Percentiles rank a stretch among this genome's conserved stretches.
phyloP scores from a whole-genome alignment of 495 filamentous ascomycete genomes.

The Talaromyces adpressus region DNA sequence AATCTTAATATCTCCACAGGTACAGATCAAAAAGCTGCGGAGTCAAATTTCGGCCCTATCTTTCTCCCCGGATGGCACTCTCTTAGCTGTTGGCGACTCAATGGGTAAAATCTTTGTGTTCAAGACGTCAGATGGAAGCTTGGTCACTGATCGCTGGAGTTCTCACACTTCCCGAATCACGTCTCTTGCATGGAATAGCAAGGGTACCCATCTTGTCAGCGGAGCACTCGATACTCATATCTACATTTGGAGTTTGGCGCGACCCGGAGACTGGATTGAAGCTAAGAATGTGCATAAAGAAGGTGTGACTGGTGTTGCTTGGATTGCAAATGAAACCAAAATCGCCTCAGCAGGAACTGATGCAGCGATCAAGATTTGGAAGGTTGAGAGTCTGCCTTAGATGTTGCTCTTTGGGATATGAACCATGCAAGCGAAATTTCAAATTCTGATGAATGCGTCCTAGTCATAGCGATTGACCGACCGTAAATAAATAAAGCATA shows the following conservation, averaged over 20 bases:
- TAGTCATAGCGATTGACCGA: background rate
- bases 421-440: background rate
- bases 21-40: constrained; percentile 32
- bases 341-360: constrained; percentile 78
- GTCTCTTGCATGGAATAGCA: constrained; percentile 71
- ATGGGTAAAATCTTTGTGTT: constrained; percentile 80
- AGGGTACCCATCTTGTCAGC: constrained; percentile 70
- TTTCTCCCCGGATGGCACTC: constrained; percentile 67
- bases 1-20: constrained; percentile 39
- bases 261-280: constrained; percentile 75
- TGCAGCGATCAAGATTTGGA: constrained; percentile 87
- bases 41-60: constrained; percentile 50
- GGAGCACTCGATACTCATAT: constrained; percentile 86
- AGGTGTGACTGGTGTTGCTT: constrained; percentile 81
- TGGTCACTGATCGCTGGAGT: constrained; percentile 68
- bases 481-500: background rate
- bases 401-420: background rate
- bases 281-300: constrained; percentile 86
- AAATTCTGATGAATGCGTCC: background rate
- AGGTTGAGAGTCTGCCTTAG: constrained; percentile 56
- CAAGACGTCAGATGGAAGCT: constrained; percentile 37
- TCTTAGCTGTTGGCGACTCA: constrained; percentile 76
- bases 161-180: constrained; percentile 86
- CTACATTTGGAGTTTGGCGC: constrained; percentile 81
- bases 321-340: constrained; percentile 63